A percentile compares a stretch with the other conserved stretches of the same genome.
Evolutionary conservation across 2,329 filamentous ascomycete species (phyloP).

Genomic region (Davidsoniella eucalypti): DNA sequence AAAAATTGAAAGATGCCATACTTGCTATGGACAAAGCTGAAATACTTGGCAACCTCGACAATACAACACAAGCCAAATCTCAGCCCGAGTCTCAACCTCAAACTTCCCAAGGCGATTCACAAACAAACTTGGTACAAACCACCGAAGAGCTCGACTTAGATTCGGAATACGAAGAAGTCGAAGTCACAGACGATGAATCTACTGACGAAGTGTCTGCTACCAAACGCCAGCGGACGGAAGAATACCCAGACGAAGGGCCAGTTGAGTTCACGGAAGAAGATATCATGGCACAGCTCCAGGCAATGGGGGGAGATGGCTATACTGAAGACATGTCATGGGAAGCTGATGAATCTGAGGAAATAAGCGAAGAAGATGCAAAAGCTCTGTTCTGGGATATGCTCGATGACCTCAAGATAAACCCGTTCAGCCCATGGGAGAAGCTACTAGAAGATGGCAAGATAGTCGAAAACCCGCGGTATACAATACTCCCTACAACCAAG

Average conservation of each 20-base stretch:
- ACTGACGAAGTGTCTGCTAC: constrained; percentile 26
- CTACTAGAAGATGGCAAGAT: constrained; percentile 68
- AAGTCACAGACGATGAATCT: constrained; percentile 39
- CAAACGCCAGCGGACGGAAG: constrained; percentile 46
- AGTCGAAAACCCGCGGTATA: constrained; percentile 75
- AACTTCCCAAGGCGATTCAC: no score
- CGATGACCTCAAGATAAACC: constrained; percentile 65
- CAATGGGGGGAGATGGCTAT: constrained; percentile 70
- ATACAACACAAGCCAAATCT: no score
- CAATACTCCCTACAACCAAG: constrained; percentile 65
- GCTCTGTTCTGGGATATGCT: constrained; percentile 74
- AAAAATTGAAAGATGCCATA: constrained; percentile 68
- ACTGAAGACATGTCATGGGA: constrained; percentile 44
- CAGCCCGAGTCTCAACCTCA: no score
- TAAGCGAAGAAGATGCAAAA: constrained; percentile 60
- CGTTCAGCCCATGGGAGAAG: constrained; percentile 84
- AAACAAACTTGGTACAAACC: no score
- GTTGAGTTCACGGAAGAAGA: constrained; percentile 88
- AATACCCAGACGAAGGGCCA: constrained; percentile 39
- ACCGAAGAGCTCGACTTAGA: background rate
- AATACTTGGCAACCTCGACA: constrained; percentile 36
- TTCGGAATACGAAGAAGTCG: constrained; percentile 60
- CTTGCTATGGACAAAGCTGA: constrained; percentile 55
- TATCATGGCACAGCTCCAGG: constrained; percentile 77
- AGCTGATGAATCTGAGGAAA: constrained; percentile 39